These are phyloP conservation scores for Vinca minor DNA, from an alignment of 257 asterid genomes.

Conservation along the genomic window DNA sequence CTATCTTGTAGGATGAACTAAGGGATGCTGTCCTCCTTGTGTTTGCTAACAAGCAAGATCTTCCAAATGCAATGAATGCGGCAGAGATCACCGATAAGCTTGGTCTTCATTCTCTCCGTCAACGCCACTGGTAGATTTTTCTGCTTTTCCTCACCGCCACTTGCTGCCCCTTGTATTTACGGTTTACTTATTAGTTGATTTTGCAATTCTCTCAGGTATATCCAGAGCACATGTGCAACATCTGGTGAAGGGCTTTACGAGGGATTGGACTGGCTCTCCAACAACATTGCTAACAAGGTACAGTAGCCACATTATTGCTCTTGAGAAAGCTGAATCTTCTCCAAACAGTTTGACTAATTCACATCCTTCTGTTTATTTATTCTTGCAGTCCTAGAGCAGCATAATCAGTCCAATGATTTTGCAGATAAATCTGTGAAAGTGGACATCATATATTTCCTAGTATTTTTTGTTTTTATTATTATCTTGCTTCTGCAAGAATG, in stretches of 20 bases:
- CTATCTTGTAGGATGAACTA: conserved; percentile 36
- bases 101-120: conserved; percentile 60
- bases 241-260: conserved; percentile 58
- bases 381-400: conserved; percentile 31
- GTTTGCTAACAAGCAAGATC: conserved; percentile 67
- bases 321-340: not conserved
- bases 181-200: not conserved
- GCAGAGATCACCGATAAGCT: conserved; percentile 64
- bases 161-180: not conserved
- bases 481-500: conserved; percentile 16
- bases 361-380: conserved; percentile 6
- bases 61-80: conserved; percentile 66
- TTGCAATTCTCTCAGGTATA: conserved; percentile 31
- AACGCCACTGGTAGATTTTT: conserved; percentile 42
- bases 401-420: conserved; percentile 19
- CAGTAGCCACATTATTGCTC: not conserved
- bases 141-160: conserved; percentile 4
- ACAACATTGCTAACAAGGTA: conserved; percentile 58
- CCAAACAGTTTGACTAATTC: not conserved
- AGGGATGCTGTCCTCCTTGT: conserved; percentile 65
- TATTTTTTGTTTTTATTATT: not conserved
- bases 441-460: conserved; percentile 22
- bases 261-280: conserved; percentile 65
- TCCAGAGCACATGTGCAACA: conserved; percentile 64
- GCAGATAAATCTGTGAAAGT: conserved; percentile 20